Conservation (phyloP, 1,284 basidiomycete species). For the Porodaedalea pini region DNA sequence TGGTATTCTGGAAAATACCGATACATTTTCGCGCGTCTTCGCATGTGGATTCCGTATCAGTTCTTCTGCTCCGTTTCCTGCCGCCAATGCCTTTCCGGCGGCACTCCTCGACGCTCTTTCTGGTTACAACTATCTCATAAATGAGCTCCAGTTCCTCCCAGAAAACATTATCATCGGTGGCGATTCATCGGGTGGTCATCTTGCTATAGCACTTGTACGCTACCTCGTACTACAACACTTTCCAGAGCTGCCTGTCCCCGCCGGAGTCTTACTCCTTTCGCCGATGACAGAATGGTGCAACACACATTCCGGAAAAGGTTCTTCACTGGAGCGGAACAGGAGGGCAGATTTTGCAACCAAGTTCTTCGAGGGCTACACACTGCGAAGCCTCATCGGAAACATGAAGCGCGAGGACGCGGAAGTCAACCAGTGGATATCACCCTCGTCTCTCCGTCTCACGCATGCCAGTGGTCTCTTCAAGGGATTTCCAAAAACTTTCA, state of each 20-base stretch:
- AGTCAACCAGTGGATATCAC: too few species aligned
- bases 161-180: constrained; percentile 48
- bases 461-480: constrained; percentile 39
- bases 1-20: constrained; percentile 22
- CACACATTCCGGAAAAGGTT: constrained; percentile 37
- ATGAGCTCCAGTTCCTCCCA: constrained; percentile 35
- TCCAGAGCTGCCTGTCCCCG: constrained; percentile 37
- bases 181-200: constrained; percentile 55
- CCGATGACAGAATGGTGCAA: constrained; percentile 53
- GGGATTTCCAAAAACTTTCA: constrained; percentile 53
- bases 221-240: constrained; percentile 29
- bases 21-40: constrained; percentile 30
- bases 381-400: too few species aligned
- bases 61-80: constrained; percentile 24
- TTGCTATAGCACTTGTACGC: constrained; percentile 39
- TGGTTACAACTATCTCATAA: constrained; percentile 44
- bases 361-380: too few species aligned
- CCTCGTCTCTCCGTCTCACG: constrained; percentile 22
- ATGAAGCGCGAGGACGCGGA: too few species aligned
- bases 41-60: constrained; percentile 38
- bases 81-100: constrained; percentile 40
- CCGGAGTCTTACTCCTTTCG: constrained; percentile 54
- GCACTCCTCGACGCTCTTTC: constrained; percentile 46
- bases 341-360: constrained; percentile 52
- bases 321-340: constrained; percentile 44